Evolutionary conservation across 352 stramenopile species (phyloP).

Genomic region (Phytophthora ohioensis): DNA sequence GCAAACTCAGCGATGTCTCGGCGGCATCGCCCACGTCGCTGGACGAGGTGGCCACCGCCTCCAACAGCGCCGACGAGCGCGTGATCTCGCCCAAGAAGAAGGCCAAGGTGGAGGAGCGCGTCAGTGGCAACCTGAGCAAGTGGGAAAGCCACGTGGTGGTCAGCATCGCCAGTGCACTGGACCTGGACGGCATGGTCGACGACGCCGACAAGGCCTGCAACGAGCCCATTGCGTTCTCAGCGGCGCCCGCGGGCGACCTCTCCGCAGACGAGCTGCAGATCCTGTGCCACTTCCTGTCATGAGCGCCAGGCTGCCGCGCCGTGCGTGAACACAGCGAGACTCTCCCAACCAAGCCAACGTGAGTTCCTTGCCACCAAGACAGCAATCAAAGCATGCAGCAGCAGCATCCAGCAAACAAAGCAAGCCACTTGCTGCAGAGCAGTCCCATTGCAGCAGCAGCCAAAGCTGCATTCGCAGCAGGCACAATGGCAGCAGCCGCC

Average conservation of each 20-base stretch:
- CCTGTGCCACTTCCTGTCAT: constrained; percentile 51
- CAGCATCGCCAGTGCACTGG: constrained; percentile 36
- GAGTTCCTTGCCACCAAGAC: background rate
- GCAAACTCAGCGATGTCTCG: constrained; percentile 46
- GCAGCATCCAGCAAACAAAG: background rate
- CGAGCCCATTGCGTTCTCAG: constrained; percentile 42
- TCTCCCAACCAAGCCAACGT: background rate
- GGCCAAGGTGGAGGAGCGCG: constrained; percentile 32
- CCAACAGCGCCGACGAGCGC: constrained; percentile 23
- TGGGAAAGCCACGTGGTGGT: constrained; percentile 41
- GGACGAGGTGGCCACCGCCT: constrained; percentile 36
- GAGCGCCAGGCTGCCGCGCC: constrained; percentile 9
- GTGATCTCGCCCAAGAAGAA: constrained; percentile 67
- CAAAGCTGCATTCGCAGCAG: background rate
- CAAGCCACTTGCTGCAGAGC: background rate
- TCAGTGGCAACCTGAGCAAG: constrained; percentile 36
- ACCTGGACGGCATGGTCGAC: constrained; percentile 22
- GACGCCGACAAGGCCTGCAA: constrained; percentile 18
- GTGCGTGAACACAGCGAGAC: background rate
- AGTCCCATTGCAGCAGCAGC: background rate
- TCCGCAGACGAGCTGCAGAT: constrained; percentile 53
- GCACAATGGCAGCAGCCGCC: background rate
- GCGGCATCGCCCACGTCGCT: constrained; percentile 45
- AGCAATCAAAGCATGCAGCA: background rate
- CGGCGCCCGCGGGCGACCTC: constrained; percentile 33